These are phyloP conservation scores for Trametes maxima DNA, from an alignment of 768 basidiomycete genomes.

Conservation along the genomic window DNA sequence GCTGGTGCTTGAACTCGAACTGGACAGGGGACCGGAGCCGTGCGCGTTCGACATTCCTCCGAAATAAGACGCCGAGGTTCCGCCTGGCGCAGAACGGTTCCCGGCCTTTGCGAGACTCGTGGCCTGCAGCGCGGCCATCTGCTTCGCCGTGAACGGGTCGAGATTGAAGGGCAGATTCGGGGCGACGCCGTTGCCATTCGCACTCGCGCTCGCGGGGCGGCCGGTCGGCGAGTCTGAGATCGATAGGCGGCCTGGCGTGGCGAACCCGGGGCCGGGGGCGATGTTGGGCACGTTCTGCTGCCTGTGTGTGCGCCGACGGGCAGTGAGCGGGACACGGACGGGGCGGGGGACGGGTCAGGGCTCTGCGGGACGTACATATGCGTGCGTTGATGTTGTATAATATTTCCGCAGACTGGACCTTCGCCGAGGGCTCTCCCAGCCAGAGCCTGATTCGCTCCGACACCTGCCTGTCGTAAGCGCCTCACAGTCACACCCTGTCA, in stretches of 20 bases:
- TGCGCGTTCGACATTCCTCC: constrained; percentile 50
- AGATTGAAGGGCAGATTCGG: constrained; percentile 44
- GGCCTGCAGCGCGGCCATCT: constrained; percentile 77
- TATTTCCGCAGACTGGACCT: neutral
- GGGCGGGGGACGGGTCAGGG: neutral
- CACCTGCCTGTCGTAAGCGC: neutral
- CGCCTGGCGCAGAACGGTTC: constrained; percentile 48
- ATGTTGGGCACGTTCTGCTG: constrained; percentile 21
- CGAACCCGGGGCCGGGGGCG: neutral
- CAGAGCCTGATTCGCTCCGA: neutral
- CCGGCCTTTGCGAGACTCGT: constrained; percentile 61
- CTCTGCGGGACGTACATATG: constrained; percentile 10
- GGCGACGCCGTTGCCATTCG: constrained; percentile 4
- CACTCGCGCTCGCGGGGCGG: neutral
- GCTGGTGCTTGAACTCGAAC: neutral
- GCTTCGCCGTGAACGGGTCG: constrained; percentile 73
- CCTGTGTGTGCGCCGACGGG: constrained; percentile 12
- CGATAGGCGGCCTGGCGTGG: constrained; percentile 2
- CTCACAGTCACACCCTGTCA: neutral
- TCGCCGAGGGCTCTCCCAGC: neutral
- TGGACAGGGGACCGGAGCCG: neutral
- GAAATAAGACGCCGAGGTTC: constrained; percentile 69
- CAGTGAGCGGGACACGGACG: neutral
- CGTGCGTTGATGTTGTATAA: no score
- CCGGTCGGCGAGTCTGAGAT: constrained; percentile 8